Percentiles rank a stretch among this genome's conserved stretches.
phyloP scores from a whole-genome alignment of 495 filamentous ascomycete genomes.

The Melanomma pulvis-pyrius region DNA sequence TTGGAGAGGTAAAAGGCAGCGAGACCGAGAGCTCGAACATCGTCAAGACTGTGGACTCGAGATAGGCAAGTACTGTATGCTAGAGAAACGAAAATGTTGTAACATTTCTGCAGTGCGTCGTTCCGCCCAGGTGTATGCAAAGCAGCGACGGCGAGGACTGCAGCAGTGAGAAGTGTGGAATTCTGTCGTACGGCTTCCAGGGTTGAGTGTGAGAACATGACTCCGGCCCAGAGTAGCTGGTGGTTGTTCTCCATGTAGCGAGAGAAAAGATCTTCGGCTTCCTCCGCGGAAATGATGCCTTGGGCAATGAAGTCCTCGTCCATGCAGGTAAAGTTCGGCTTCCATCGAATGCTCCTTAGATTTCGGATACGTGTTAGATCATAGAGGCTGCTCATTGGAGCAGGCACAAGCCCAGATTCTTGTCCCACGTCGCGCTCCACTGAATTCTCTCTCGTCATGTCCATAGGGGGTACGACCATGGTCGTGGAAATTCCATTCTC shows the following conservation, averaged over 20 bases:
- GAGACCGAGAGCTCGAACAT: not conserved
- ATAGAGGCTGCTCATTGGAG: conserved; percentile 17
- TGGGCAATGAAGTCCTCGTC: conserved; percentile 14
- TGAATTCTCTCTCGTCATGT: conserved; percentile 18
- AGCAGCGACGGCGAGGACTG: conserved; percentile 7
- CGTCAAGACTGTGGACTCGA: conserved; percentile 1
- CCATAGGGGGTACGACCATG: conserved; percentile 13
- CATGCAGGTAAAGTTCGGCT: not conserved
- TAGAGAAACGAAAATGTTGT: conserved; percentile 11
- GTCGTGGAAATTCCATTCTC: conserved; percentile 10
- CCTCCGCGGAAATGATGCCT: conserved; percentile 1
- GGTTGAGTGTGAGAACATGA: conserved; percentile 4
- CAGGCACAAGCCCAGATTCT: conserved; percentile 9
- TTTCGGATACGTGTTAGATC: conserved; percentile 17
- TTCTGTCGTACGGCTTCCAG: conserved; percentile 2
- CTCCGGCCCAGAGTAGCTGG: conserved; percentile 13
- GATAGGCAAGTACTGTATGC: conserved; percentile 7
- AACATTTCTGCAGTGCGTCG: conserved; percentile 11
- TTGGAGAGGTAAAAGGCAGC: conserved; percentile 12
- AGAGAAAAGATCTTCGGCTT: conserved; percentile 13
- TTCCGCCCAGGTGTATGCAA: conserved; percentile 3
- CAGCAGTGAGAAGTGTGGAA: conserved; percentile 9
- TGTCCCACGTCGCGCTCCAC: not conserved
- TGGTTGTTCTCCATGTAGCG: conserved; percentile 7
- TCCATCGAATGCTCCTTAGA: conserved; percentile 2